Percentiles rank a stretch among this genome's conserved stretches.
These are phyloP conservation scores for Solanum tarapatanum DNA, from an alignment of 257 asterid genomes.

Conservation along the genomic window DNA sequence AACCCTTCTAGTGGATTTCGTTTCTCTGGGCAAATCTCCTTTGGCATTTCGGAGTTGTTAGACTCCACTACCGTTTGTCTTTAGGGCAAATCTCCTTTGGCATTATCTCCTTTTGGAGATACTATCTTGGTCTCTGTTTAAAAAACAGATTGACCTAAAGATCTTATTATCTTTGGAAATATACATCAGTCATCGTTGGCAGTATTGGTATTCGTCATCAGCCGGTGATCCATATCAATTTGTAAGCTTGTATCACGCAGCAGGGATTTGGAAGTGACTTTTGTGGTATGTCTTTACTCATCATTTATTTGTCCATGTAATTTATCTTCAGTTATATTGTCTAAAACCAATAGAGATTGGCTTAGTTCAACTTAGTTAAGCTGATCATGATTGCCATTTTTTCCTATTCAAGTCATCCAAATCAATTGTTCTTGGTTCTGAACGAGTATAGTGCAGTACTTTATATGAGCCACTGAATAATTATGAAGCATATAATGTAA, in stretches of 20 bases:
- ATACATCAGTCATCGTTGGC: not conserved
- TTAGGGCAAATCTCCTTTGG: slow-evolving; percentile 93
- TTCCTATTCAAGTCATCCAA: not conserved
- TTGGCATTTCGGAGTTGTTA: slow-evolving; percentile 55
- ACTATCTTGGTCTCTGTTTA: slow-evolving; percentile 15
- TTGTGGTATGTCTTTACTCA: slow-evolving; percentile 16
- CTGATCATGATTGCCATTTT: not conserved
- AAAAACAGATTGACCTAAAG: slow-evolving; percentile 5
- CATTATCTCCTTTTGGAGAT: slow-evolving; percentile 72
- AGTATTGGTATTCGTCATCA: not conserved
- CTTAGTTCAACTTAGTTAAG: not conserved
- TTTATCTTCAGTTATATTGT: not conserved
- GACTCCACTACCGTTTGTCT: slow-evolving; percentile 11
- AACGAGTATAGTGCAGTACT: not conserved
- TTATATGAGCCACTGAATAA: not conserved
- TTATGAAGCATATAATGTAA: not conserved
- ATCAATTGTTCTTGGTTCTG: not conserved
- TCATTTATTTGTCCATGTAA: not conserved
- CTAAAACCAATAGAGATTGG: not conserved
- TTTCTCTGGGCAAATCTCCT: slow-evolving; percentile 55
- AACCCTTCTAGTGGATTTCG: slow-evolving; percentile 14
- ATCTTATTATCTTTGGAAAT: not conserved
- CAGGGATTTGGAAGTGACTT: not conserved
- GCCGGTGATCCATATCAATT: not conserved
- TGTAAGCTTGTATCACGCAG: not conserved